Evolutionary conservation across 2,329 filamentous ascomycete species (phyloP).

Genomic region (Pestalotiopsis sp.): DNA sequence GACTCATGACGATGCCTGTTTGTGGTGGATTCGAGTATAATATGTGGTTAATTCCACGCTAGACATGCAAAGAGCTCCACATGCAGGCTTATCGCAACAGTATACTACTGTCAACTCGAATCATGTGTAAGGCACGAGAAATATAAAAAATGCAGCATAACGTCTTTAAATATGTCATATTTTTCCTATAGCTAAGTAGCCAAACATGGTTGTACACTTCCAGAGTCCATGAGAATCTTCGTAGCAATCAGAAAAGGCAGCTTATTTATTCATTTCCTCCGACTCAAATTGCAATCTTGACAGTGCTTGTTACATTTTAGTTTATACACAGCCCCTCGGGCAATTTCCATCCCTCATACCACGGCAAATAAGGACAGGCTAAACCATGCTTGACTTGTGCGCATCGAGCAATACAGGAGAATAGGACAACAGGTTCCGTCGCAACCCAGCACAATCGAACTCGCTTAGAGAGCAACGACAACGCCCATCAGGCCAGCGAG

Average conservation of each 20-base stretch:
- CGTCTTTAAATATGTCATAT: neutral
- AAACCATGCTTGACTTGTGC: neutral
- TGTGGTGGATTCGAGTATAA: neutral
- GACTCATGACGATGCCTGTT: neutral
- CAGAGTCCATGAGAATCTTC: neutral
- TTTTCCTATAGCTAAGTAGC: neutral
- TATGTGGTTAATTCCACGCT: neutral
- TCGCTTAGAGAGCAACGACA: conserved; percentile 4
- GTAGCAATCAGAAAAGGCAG: neutral
- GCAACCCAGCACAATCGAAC: neutral
- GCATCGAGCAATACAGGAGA: neutral
- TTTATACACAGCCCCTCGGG: neutral
- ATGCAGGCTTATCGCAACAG: neutral
- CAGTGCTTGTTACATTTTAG: neutral
- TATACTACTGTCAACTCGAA: neutral
- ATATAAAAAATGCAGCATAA: neutral
- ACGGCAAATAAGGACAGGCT: neutral
- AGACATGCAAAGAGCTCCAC: neutral
- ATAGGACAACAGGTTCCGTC: neutral
- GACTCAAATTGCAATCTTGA: neutral
- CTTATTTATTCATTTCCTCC: neutral
- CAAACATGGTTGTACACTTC: neutral
- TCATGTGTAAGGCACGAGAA: neutral
- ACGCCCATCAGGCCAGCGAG: conserved; percentile 6
- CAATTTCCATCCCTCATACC: neutral